Evolutionary conservation across 768 basidiomycete genomes (phyloP), one percentile per base, ranked within the genome.

Genomic region (Pleurotus ostreatus): DNA sequence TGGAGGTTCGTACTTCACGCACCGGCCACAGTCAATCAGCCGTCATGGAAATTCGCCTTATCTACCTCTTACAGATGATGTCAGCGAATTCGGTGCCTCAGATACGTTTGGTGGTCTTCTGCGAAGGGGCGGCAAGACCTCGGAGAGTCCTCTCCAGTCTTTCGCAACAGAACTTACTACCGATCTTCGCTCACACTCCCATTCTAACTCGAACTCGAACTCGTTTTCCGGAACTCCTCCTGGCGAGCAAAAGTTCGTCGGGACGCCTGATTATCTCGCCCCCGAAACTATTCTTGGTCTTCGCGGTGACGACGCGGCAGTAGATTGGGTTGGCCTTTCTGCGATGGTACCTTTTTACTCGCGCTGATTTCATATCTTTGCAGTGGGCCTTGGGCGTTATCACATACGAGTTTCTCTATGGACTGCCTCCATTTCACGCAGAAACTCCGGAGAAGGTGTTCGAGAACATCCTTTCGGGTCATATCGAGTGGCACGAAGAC

Each of bases 341-440:
- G 60, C 34, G 55, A 26, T 60, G 55, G 9, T 60, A 40, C 48
- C 23, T 37, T 49, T 13, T 9, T 43, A n/a, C 2, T 26, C 23
- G 49, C 59, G 55, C 52, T 59, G 26, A 51, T 49, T 56, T 4
- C 30, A 18, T 56, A 60, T 61, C 41, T 55, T 59, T 60, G 49
- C 68, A 97, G 97, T 99, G 97, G 97, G 96, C 97, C 9, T 80
- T 99, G 25, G 97, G 97, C 57, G 94, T 98, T 43, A 95, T 99
- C 68, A 92, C 93, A 26, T 98, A 99, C 68, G 97, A 99, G 75
- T 98, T 99, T 71, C 72, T 98, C 37, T 98, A 94, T 61, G 95
- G 97, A 3, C 84, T 94, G 34, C 97, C 97, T 23, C 97, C 97
- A 2, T 99, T 99, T 80, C 94, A 98, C 65, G 96, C 92, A 47